Conservation (phyloP, 2,329 filamentous ascomycete genomes). For the Penicillium sp. region DNA sequence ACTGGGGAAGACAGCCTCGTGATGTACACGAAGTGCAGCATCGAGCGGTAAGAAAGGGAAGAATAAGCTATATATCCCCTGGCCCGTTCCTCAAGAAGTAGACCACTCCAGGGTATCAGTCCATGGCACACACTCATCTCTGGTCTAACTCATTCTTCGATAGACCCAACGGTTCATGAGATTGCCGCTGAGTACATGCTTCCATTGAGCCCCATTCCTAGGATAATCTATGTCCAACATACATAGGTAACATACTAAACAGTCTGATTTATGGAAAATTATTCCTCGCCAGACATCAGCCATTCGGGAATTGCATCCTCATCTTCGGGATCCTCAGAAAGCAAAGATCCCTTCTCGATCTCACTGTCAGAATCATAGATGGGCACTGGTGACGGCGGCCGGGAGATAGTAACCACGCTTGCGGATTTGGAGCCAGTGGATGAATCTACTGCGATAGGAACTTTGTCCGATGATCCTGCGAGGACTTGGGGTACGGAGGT, state of each 20-base stretch:
- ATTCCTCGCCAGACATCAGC: constrained; percentile 40
- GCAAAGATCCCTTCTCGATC: constrained; percentile 44
- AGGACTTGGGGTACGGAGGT: background rate
- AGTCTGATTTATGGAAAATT: background rate
- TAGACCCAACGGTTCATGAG: too few relatives aligned
- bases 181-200: too few relatives aligned
- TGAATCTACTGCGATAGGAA: constrained; percentile 22
- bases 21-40: too few relatives aligned
- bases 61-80: too few relatives aligned
- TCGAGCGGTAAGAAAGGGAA: too few relatives aligned
- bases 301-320: constrained; percentile 59
- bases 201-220: too few relatives aligned
- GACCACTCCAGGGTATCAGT: too few relatives aligned
- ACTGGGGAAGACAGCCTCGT: too few relatives aligned
- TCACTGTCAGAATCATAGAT: constrained; percentile 26
- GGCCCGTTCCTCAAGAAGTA: too few relatives aligned
- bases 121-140: too few relatives aligned
- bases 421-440: constrained; percentile 21
- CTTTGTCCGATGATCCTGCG: constrained; percentile 16
- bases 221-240: background rate
- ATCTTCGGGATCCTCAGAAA: constrained; percentile 57
- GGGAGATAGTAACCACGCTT: constrained; percentile 23
- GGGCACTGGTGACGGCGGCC: constrained; percentile 5
- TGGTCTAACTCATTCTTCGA: too few relatives aligned
- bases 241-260: background rate